These are phyloP conservation scores for Termitomyces sp. DNA, from an alignment of 768 basidiomycete species.

Conservation along the genomic window DNA sequence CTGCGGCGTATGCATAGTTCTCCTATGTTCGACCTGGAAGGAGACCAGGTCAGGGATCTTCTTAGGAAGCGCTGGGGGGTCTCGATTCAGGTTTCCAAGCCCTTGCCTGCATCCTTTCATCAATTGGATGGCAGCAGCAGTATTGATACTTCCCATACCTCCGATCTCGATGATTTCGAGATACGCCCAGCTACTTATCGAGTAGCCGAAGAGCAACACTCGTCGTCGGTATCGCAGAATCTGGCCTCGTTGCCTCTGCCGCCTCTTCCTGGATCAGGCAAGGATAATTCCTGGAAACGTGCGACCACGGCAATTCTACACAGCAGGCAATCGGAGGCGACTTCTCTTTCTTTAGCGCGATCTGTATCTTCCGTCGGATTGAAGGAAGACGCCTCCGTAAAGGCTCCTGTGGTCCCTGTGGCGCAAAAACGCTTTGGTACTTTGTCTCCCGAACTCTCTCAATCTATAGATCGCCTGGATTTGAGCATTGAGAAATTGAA, in stretches of 20 bases:
- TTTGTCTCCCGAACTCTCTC: constrained; percentile 15
- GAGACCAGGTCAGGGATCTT: constrained; percentile 18
- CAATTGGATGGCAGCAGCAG: neutral
- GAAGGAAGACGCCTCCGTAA: neutral
- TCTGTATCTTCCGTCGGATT: neutral
- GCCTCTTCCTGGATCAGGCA: neutral
- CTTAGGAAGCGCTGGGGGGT: constrained; percentile 18
- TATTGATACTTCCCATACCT: neutral
- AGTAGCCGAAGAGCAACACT: neutral
- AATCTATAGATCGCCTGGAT: constrained; percentile 26
- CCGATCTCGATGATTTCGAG: neutral
- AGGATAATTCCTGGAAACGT: constrained; percentile 6
- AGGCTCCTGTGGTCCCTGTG: neutral
- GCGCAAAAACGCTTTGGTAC: constrained; percentile 1
- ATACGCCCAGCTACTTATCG: neutral
- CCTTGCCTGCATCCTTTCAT: neutral
- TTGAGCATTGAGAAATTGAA: constrained; percentile 26
- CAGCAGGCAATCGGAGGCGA: neutral
- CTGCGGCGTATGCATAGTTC: constrained; percentile 39
- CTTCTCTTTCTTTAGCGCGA: neutral
- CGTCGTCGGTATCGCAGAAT: neutral
- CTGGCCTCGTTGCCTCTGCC: neutral
- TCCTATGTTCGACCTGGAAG: constrained; percentile 30
- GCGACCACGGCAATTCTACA: constrained; percentile 2
- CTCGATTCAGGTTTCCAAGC: neutral